Evolutionary conservation across 805 yeast species (phyloP), one percentile per base, ranked within the genome.

Genomic region (Candida jianshihensis): DNA sequence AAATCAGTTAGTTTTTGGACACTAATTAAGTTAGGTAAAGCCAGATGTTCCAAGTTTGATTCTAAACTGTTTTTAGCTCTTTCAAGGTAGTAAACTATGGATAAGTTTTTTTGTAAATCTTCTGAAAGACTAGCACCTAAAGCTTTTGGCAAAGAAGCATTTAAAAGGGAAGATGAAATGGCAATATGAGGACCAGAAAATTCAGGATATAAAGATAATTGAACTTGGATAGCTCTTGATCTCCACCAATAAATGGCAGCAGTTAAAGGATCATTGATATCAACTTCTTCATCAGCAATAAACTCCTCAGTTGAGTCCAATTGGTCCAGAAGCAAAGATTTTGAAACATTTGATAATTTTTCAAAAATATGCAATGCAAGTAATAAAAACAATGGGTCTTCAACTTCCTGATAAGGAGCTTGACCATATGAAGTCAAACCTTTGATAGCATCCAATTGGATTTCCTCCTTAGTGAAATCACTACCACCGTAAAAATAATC

Each of bases 221-320:
- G 89, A 0, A 73, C 69, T 47, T 79, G 78, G 25, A 82, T 53
- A 4, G 79, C 75, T 57, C 94, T 70, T 6, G 81, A 61, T 54
- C 85, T 70, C 92, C 92, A 84, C 90, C 92, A 84, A 30, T 64
- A 63, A 3, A 71, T 60, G 4, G 79, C 63, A 1, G 80, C 82
- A 6, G 48, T 39, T 1, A 48, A 34, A 7, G 46, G 38, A 14
- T 38, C 42, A 19, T 41, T 26, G 4, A 44, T 25, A 17, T 32
- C 34, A 4, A 43, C 29, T n/a, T 30, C 30, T 24, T 28, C 41
- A 30, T 35, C 44, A 15, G 49, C 37, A 3, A 52, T 45, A 18
- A 57, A 41, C 10, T 57, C 56, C 22, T 58, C 64, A 9, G 60
- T 47, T 3, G 60, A 41, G 0, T 52, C 49, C 3, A 42, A 40